phyloP scores from a whole-genome alignment of 768 basidiomycete genomes.

The Macrolepiota albuminosa region DNA sequence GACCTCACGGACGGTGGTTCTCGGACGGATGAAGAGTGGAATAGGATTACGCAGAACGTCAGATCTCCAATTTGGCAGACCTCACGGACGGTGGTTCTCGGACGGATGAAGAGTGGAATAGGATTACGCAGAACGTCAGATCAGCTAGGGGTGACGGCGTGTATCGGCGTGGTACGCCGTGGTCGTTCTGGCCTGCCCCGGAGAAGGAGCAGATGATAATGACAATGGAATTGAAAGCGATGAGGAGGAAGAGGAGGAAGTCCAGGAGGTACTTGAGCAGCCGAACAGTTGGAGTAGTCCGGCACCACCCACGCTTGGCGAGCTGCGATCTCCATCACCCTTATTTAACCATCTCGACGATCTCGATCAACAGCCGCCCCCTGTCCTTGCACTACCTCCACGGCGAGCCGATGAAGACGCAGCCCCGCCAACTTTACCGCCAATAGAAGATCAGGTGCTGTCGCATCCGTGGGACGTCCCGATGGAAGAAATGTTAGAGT shows the following conservation, averaged over 20 bases:
- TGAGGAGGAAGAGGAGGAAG: constrained; percentile 5
- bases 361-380: neutral
- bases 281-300: constrained; percentile 6
- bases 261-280: constrained; percentile 3
- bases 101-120: constrained; percentile 5
- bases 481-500: constrained; percentile 6
- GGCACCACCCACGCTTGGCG: constrained; percentile 10
- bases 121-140: neutral
- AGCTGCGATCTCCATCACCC: constrained; percentile 13
- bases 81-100: neutral
- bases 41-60: neutral
- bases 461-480: constrained; percentile 2
- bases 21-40: constrained; percentile 6
- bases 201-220: neutral
- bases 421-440: constrained; percentile 12
- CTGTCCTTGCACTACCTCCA: neutral
- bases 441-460: constrained; percentile 8
- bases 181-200: constrained; percentile 6
- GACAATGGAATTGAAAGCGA: neutral
- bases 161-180: neutral
- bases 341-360: constrained; percentile 11
- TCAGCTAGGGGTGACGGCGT: neutral
- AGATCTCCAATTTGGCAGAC: no score
- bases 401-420: neutral
- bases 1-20: neutral